Base-by-base conservation (phyloP, 345 rosid species). In the Xanthoceras sorbifolium region DNA sequence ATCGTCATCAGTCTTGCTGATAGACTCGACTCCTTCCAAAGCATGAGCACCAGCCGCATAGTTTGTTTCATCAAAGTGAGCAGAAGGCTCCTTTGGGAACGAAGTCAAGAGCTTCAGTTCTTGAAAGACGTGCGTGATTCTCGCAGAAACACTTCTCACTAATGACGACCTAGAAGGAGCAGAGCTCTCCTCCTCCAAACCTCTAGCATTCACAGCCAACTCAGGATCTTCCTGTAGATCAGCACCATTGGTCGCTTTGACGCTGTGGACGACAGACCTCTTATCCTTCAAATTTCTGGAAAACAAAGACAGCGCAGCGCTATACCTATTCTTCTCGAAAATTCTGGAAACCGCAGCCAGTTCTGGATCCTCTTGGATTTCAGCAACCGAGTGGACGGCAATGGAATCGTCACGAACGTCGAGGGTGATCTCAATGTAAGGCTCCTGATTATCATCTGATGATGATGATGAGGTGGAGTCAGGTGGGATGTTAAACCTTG, bases 21-120 rank as follows among this genome's bases (percentile, higher is more conserved):
- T 90, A 50, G 90, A 92, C 90, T 92, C 86, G 18, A 92, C 91
- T 0, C 97, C 97, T 6, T 87, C 89, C 77, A 92, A 62, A 28
- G 94, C 94, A 36, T 81, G 83, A 78, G 85, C 71, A n/a, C n/a
- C n/a, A 0, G 92, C 94, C 0, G 93, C 91, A n/a, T n/a, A 0
- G 97, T 77, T 76, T 89, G 87, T 83, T 82, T 94, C 73, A 77
- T 90, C 94, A 31, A 90, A 87, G 61, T 81, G 87, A 54, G 84
- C 77, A 70, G 67, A 80, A 1, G 86, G 82, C 44, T 84, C 71
- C 71, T 77, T 86, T 8, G 90, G 76, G 46, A 87, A 86, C 0
- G 97, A 89, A 4, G 94, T 77, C 46, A 90, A 69, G 18, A 86
- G 81, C 73, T 86, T 90, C 2, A 92, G 73, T 62, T 92, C 97